These are phyloP conservation scores for Rhizopogon roseolus DNA, from an alignment of 768 basidiomycete genomes.

Conservation along the genomic window DNA sequence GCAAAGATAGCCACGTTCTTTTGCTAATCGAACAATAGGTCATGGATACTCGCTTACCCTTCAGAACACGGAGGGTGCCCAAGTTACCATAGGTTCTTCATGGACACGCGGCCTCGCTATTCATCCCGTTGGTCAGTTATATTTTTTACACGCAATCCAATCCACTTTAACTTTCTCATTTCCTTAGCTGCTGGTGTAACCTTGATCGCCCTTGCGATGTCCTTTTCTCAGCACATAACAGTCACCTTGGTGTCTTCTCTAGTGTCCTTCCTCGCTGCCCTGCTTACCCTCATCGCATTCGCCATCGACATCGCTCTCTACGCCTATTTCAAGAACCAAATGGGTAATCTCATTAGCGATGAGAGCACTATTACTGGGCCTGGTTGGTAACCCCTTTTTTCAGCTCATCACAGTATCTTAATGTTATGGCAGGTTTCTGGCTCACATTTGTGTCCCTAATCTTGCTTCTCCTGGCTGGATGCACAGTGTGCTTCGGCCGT, in stretches of 20 bases:
- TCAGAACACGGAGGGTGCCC: conserved; percentile 28
- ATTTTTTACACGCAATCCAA: background rate
- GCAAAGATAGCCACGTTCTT: background rate
- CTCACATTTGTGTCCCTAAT: conserved; percentile 64
- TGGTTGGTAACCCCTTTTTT: conserved; percentile 38
- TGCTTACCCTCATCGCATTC: conserved; percentile 68
- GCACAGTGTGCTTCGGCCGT: conserved; percentile 68
- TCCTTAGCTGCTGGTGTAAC: conserved; percentile 44
- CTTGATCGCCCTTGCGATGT: conserved; percentile 59
- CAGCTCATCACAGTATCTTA: conserved; percentile 1
- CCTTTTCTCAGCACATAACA: conserved; percentile 53
- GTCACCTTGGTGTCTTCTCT: conserved; percentile 40
- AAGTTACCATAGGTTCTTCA: conserved; percentile 40
- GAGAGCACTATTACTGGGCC: conserved; percentile 52
- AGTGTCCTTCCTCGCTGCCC: conserved; percentile 61
- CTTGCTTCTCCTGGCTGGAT: conserved; percentile 58
- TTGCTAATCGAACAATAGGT: conserved; percentile 26
- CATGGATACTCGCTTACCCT: conserved; percentile 53
- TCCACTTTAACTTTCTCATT: background rate
- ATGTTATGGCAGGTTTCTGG: conserved; percentile 56
- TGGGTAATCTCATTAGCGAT: conserved; percentile 43
- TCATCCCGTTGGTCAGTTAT: conserved; percentile 64
- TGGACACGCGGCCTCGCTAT: conserved; percentile 76
- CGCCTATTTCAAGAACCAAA: conserved; percentile 53
- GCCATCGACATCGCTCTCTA: conserved; percentile 74